phyloP scores from a whole-genome alignment of 495 filamentous ascomycete genomes.

The Extremus antarcticus region DNA sequence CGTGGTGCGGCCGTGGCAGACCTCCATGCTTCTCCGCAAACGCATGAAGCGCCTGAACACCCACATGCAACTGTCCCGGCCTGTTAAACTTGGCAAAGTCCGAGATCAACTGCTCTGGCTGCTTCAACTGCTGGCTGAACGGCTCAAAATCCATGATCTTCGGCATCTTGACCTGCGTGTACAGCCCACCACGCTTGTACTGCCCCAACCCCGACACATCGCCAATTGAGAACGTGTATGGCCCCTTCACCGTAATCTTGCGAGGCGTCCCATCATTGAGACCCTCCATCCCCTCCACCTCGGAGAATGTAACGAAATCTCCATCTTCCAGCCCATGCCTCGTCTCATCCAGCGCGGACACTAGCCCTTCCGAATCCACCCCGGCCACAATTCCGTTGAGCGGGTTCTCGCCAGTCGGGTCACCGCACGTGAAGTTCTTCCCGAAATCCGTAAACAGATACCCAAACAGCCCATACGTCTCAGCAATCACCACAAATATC shows the following conservation, averaged over 20 bases:
- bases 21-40: slow-evolving; percentile 60
- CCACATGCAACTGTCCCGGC: slow-evolving; percentile 80
- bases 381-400: slow-evolving; percentile 81
- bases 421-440: slow-evolving; percentile 77
- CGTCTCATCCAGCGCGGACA: slow-evolving; percentile 91
- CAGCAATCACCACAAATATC: slow-evolving; percentile 77
- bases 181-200: slow-evolving; percentile 82
- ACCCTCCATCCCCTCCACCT: slow-evolving; percentile 85
- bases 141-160: slow-evolving; percentile 85
- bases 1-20: slow-evolving; percentile 69
- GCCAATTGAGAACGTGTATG: slow-evolving; percentile 94
- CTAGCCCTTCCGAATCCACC: slow-evolving; percentile 78
- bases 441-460: slow-evolving; percentile 97
- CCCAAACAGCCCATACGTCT: slow-evolving; percentile 90
- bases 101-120: slow-evolving; percentile 80
- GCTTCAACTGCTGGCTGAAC: slow-evolving; percentile 61
- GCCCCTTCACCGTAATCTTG: slow-evolving; percentile 87
- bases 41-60: slow-evolving; percentile 81
- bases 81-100: slow-evolving; percentile 97
- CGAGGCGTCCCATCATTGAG: slow-evolving; percentile 72
- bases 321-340: slow-evolving; percentile 94
- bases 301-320: slow-evolving; percentile 88
- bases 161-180: slow-evolving; percentile 93
- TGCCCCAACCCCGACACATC: slow-evolving; percentile 77
- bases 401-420: slow-evolving; percentile 82